Percentiles rank a stretch among this genome's conserved stretches.
Conservation (phyloP, 139 green algal species). For the Asterochloris erici region DNA sequence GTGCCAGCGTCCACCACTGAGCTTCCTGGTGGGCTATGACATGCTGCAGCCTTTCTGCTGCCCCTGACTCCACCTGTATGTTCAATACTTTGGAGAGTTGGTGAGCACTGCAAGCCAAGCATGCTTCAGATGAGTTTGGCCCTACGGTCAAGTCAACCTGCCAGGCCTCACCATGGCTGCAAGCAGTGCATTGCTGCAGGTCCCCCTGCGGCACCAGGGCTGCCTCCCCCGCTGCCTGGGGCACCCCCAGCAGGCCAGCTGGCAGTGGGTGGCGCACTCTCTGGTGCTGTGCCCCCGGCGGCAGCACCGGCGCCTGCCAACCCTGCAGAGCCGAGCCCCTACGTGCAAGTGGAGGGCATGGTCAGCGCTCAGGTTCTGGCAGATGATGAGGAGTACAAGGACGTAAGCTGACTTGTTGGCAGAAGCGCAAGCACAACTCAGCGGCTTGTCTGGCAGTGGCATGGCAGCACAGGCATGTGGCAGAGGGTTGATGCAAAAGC, state of each 20-base stretch:
- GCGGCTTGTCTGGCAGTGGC: too few species aligned
- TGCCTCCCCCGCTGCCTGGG: slow-evolving; percentile 6
- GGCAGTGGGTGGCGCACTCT: too few species aligned
- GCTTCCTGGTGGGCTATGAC: not conserved
- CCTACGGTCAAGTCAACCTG: too few species aligned
- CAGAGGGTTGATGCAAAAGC: too few species aligned
- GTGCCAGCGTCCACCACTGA: not conserved
- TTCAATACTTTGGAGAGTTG: too few species aligned
- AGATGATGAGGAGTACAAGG: slow-evolving; percentile 59
- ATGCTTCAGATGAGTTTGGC: too few species aligned
- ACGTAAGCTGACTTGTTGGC: slow-evolving; percentile 27
- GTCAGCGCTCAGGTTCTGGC: slow-evolving; percentile 46
- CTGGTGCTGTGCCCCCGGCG: not conserved
- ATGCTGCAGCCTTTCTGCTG: too few species aligned
- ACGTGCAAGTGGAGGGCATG: slow-evolving; percentile 53
- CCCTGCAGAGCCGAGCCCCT: slow-evolving; percentile 27
- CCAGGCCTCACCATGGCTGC: too few species aligned
- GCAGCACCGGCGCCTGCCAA: slow-evolving; percentile 1
- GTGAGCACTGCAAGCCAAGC: too few species aligned
- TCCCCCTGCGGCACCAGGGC: not conserved
- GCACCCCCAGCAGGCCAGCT: not conserved
- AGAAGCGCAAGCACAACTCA: too few species aligned
- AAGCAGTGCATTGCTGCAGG: not conserved
- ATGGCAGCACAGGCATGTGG: too few species aligned
- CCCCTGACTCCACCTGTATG: too few species aligned